Evolutionary conservation across 129 eudicot species (phyloP), one percentile per base, ranked within the genome.

Genomic region (Smallanthus sonchifolius): DNA sequence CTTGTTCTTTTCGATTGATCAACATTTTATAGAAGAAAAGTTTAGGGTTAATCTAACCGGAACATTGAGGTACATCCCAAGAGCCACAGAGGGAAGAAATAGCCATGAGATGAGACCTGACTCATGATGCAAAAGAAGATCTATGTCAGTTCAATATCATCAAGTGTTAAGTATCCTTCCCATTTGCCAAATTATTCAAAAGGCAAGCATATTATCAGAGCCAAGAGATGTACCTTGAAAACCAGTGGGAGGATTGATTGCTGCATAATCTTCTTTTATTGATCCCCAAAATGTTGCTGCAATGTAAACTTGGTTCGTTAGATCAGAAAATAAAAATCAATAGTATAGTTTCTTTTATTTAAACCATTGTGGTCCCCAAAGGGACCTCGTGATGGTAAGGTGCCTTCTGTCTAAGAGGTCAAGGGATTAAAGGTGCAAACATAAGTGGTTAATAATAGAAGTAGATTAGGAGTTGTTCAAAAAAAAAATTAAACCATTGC

Each of bases 81-180:
- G 87, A 69, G 86, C 90, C 65, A 92, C 85, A 13, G 98, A 77
- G 32, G 98, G 98, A 74, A 84, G 98, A 80, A 92, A 92, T 51
- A 92, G 82, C 98, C 96, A 92, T 77, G 98, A 92, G 40, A 92
- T 92, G 44, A 92, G 79, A 65, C 98, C 98, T 92, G 81, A 43
- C 35, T 16, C 34, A 40, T 56, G n/a, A 54, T 45, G 70, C 79
- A 36, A 65, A 44, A 67, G 10, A 13, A 52, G 67, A 79, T 51
- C 1, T 1, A 49, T 49, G 36, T 78, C 15, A 37, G 28, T 70
- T 70, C 36, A 45, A 20, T 44, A 76, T 3, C 9, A 55, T 57
- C 15, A 70, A 15, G 34, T 39, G 51, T 45, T 44, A 8, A 2
- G 17, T 60, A 13, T 13, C 45, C 15, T 60, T 32, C 32, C 36